phyloP scores from a whole-genome alignment of 495 filamentous ascomycete genomes.

The Cetradonia linearis region DNA sequence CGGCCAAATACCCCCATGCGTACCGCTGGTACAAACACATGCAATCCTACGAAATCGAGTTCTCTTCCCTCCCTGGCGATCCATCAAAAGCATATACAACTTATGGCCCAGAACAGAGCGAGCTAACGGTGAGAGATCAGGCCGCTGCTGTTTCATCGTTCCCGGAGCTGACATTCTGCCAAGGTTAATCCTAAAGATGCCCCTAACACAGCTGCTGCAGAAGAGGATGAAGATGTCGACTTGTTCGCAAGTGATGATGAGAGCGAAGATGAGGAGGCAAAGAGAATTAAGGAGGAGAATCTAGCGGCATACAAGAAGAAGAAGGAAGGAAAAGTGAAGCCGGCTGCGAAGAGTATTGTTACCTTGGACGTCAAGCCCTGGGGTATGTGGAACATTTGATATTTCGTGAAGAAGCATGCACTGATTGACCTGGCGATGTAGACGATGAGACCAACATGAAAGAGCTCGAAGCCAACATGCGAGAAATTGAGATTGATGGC shows the following conservation, averaged over 20 bases:
- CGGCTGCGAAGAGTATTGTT: conserved; percentile 86
- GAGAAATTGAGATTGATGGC: conserved; percentile 82
- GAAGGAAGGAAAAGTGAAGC: conserved; percentile 88
- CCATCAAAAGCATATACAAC: conserved; percentile 74
- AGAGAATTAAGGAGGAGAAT: conserved; percentile 70
- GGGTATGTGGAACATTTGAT: conserved; percentile 53
- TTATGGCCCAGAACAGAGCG: conserved; percentile 78
- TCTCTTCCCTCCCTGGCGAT: conserved; percentile 83
- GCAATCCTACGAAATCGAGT: conserved; percentile 78
- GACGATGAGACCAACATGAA: conserved; percentile 91
- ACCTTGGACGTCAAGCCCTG: conserved; percentile 97
- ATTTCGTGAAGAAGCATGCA: background rate
- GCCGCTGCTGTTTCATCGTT: conserved; percentile 22
- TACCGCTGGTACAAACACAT: conserved; percentile 99
- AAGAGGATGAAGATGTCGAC: conserved; percentile 74
- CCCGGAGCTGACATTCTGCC: background rate
- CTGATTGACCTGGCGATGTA: conserved; percentile 31
- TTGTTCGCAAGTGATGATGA: conserved; percentile 85
- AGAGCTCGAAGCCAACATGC: conserved; percentile 71
- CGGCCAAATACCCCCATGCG: conserved; percentile 82
- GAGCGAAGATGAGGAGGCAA: conserved; percentile 77
- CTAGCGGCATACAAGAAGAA: conserved; percentile 93
- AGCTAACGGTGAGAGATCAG: conserved; percentile 41
- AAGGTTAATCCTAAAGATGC: conserved; percentile 70
- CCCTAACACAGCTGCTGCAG: conserved; percentile 50